Base-by-base conservation (phyloP, 2,329 filamentous ascomycete genomes). In the Alternaria conjuncta region DNA sequence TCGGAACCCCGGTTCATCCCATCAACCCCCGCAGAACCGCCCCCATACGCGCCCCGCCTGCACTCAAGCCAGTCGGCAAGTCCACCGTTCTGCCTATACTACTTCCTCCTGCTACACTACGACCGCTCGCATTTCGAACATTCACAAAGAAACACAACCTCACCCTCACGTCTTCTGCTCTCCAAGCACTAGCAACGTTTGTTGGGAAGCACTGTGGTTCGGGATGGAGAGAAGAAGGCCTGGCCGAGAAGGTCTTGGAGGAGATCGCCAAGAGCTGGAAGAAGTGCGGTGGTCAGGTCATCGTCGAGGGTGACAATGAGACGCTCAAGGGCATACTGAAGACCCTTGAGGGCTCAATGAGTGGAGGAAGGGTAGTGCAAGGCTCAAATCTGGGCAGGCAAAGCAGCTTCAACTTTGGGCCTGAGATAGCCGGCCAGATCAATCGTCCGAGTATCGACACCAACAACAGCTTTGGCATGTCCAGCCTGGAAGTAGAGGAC, bases 91-190 rank as follows among this genome's bases (percentile, higher is more conserved):
- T 99, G 2, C 94, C 96, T 5, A 96, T 99, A 61, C 86, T 97
- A 36, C 89, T 99, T 5, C 94, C 95, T 4, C 92, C 94, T 0
- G 89, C 93, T 10, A 96, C 92, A 0, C 84, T 99, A 44, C 87
- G 96, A 66, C 95, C 96, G 3, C 86, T 98, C 20, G 96, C 96
- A 9, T 98, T 99, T 76, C 89, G 96, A 50, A 96, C 93, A 0
- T 97, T 99, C 70, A 99, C 96, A 2, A 97, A 97, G 81, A 99
- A 98, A 77, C 93, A 99, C 82, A 96, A 95, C 72, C 85, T 99
- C 60, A 98, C 94, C 0, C 88, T 99, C 57, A 94, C 92, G 8
- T 96, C 95, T 0, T 89, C 94, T 0, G 93, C 96, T 0, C 84
- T 99, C 6, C 90, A 95, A 78, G 88, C 92, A 50, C 86, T 99